Evolutionary conservation across 1,284 basidiomycete genomes (phyloP), one percentile per base, ranked within the genome.

Genomic region (Inonotus hispidus): DNA sequence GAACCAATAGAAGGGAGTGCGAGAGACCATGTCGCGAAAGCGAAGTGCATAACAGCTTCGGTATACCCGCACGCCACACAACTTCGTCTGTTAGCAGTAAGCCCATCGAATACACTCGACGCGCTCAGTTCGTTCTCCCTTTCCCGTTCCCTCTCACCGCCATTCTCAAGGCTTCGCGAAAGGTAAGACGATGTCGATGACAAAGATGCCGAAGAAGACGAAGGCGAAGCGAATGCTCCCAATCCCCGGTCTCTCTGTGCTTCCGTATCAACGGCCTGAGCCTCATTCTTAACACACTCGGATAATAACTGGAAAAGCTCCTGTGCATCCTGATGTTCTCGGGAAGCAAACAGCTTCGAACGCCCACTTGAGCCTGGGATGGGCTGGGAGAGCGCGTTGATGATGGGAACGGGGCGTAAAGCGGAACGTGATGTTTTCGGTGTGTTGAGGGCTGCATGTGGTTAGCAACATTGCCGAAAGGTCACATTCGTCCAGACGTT

Each of bases 311-410:
- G 87, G 73, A 95, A 96, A n/a, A 97, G 79, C 70, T 97, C 95
- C 69, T 97, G 95, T 1, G 94, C 94, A 72, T 97, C 94, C 74
- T 97, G 94, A 71, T 97, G 94, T 69, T 95, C 91, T 14, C 91
- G 84, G 1, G 91, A 92, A 62, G 83, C 83, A 69, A 96, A 87
- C 5, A 95, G 79, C 0, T 87, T 79, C 62, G 79, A 82, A 45
- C 80, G 77, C 47, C 80, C 41, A 21, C 41, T n/a, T 11, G 57
- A 19, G 63, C 81, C 79, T 43, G 79, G 74, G 46, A 83, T 80
- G 53, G 84, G 77, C 38, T 78, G 72, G 16, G 83, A 80, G 58
- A 94, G 81, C 0, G 87, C 88, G 13, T 80, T 72, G 47, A 94
- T 88, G 63, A 94, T 84, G 23, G 80, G 79, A 47, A 84, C 70